Evolutionary conservation across 805 yeast genomes (phyloP), one percentile per base, ranked within the genome.

Genomic region (Candida manassasensis): DNA sequence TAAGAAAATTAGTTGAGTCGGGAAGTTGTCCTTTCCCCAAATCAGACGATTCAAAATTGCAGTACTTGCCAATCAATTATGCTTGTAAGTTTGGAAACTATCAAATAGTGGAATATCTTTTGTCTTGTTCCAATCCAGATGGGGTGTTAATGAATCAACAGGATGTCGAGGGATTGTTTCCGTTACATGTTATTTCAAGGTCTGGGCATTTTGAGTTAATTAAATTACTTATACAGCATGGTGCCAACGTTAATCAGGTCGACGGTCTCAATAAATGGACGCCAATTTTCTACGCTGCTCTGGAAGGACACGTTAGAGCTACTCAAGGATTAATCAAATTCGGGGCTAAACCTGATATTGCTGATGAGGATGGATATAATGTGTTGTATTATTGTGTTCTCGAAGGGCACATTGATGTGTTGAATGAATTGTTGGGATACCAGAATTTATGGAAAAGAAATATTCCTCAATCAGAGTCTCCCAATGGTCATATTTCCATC

Each of bases 251-350:
- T 4, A 84, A 93, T 57, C 79, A 76, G 40, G 49, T 80, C 6
- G 97, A 93, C 59, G 83, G 85, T 35, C 78, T 87, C 38, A 88
- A 89, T 53, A 83, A 82, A 48, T 93, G 97, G 97, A 80, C 96
- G 0, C 95, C 97, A 0, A 71, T 93, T 2, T 86, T 88, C 50
- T 90, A 93, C 56, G 85, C 96, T 14, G 89, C 89, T 1, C 77
- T 79, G 44, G 90, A 85, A 47, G 97, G 97, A 1, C 86, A 83
- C 53, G 71, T 70, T 4, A 61, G 70, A 28, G 78, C 93, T 3
- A 83, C 94, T 0, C 70, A 70, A 42, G 84, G 77, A 32, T 67
- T 93, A 38, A 73, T 93, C 13, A 73, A 75, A 15, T 73, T 69
- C 40, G 89, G 90, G 4, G 96, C 97, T 0, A 72, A 77, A 38